Base-by-base conservation (phyloP, 2,329 filamentous ascomycete species). In the Trichoderma koningii region DNA sequence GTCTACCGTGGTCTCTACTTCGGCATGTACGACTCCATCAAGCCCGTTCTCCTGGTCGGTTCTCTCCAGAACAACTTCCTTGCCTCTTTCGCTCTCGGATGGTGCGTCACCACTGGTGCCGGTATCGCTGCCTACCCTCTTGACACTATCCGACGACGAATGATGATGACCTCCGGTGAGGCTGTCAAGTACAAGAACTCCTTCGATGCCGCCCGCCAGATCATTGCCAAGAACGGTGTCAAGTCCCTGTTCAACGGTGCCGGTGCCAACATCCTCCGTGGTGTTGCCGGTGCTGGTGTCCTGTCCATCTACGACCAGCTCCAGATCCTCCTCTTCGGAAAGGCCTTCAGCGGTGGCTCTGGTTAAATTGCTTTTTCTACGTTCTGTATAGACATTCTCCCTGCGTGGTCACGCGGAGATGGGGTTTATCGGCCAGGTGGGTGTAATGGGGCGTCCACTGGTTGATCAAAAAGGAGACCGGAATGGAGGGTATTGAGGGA, bases 1-100 rank as follows among this genome's bases (percentile, higher is more conserved):
- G 95, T 99, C 85, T 99, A 99, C 92, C 95, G 95, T 92, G 95
- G 95, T 97, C 93, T 99, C 77, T 99, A 99, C 93, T 99, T 99
- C 91, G 95, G 95, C 81, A 91, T 99, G 91, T 99, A 99, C 93
- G 95, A 99, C 87, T 99, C 95, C 76, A 89, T 99, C 88, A 99
- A 99, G 93, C 95, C 95, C 76, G 92, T 98, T 79, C 82, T 98
- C 83, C 92, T 99, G 73, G 88, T 90, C 80, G 95, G 95, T 81
- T 70, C 80, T 81, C 92, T 99, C 76, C 88, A 93, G 85, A 93
- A 93, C 86, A 97, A 94, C 92, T 99, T 99, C 93, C 86, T 99
- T 78, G 95, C 95, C 82, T 99, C 95, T 74, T 99, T 99, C 93
- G 79, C 87, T 80, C 95, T 99, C 83, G 95, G 95, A 81, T 99